Evolutionary conservation across 179 eudicot genomes (phyloP).

Genomic region (Vitellaria paradoxa): DNA sequence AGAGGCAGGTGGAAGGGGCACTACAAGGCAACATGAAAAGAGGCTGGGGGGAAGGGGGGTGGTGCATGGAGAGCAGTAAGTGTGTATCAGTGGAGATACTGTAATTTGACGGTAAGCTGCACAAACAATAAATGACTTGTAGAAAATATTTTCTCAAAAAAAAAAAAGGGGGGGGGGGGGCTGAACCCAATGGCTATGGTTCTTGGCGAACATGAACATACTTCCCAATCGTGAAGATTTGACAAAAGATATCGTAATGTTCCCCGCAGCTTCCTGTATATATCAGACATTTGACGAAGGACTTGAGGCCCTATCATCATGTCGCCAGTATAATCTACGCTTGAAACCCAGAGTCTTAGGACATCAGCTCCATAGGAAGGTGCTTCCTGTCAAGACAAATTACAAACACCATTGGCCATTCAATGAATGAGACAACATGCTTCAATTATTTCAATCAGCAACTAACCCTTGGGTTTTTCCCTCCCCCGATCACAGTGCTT

Average conservation of each 20-base stretch:
- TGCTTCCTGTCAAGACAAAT: constrained; percentile 37
- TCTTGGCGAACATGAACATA: constrained; percentile 21
- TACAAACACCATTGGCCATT: constrained; percentile 5
- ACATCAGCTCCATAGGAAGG: constrained; percentile 98
- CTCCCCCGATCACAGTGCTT: constrained; percentile 81
- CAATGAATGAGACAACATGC: constrained; percentile 1
- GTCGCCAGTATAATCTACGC: constrained; percentile 95
- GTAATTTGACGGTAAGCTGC: too few relatives aligned
- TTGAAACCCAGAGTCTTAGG: constrained; percentile 97
- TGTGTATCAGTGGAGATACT: too few relatives aligned
- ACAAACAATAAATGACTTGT: neutral
- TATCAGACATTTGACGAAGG: constrained; percentile 97
- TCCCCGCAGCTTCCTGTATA: constrained; percentile 93
- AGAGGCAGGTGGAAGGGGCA: neutral
- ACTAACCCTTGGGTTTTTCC: constrained; percentile 55
- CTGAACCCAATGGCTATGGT: neutral
- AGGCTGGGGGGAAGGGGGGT: neutral
- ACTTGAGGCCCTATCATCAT: constrained; percentile 82
- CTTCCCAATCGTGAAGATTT: constrained; percentile 92
- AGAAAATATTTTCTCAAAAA: neutral
- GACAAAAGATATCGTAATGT: constrained; percentile 91
- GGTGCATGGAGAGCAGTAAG: neutral
- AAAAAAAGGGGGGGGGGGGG: too few relatives aligned
- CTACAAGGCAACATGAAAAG: neutral
- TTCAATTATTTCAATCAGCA: constrained; percentile 3